Evolutionary conservation across 257 asterid genomes (phyloP).

Genomic region (Primulina huaijiensis): DNA sequence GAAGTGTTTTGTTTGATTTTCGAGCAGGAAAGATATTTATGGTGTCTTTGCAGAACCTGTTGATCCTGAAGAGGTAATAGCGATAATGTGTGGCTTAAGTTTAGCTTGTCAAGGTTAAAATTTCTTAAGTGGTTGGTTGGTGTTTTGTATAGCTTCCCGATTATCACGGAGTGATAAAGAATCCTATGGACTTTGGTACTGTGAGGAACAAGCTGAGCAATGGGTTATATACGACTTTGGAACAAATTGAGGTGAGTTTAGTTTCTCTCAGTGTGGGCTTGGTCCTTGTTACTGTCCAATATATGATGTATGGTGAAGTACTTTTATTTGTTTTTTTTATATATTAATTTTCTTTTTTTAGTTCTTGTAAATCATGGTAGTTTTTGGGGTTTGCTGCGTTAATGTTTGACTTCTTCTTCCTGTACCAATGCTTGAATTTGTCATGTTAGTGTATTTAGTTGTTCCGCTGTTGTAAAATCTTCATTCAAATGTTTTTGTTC

Average conservation of each 20-base stretch:
- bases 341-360: no score
- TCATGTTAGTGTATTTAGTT: not conserved
- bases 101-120: slow-evolving; percentile 9
- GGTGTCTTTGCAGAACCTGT: slow-evolving; percentile 97
- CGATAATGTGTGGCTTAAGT: slow-evolving; percentile 11
- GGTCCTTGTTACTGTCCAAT: not conserved
- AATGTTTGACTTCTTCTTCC: not conserved
- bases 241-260: slow-evolving; percentile 70
- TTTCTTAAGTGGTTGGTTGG: slow-evolving; percentile 18
- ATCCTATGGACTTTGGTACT: slow-evolving; percentile 97
- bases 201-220: slow-evolving; percentile 79
- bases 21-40: slow-evolving; percentile 89
- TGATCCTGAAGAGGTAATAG: slow-evolving; percentile 94
- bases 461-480: not conserved
- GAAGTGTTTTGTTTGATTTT: slow-evolving; percentile 32
- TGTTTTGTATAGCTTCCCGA: slow-evolving; percentile 80
- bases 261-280: not conserved
- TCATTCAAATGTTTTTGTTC: not conserved
- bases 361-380: not conserved
- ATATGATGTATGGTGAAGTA: not conserved
- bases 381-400: not conserved
- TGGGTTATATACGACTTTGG: slow-evolving; percentile 68
- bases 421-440: slow-evolving; percentile 3
- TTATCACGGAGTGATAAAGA: slow-evolving; percentile 80
- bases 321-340: not conserved